Conservation (phyloP, 2,329 filamentous ascomycete genomes). For the Dactylellina haptotyla region DNA sequence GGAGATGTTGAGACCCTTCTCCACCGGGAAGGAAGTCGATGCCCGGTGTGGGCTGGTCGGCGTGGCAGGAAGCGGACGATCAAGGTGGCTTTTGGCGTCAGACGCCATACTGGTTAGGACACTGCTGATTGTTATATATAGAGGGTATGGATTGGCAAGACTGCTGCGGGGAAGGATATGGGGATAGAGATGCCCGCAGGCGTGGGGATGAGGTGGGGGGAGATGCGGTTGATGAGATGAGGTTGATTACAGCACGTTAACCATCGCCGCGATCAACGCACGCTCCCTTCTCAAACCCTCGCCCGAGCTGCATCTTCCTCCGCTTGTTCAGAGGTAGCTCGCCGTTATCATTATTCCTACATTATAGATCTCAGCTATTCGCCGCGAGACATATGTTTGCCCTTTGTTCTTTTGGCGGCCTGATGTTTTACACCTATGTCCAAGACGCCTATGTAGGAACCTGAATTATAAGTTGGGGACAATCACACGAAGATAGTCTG, state of each 20-base stretch:
- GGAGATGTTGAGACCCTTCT: conserved; percentile 6
- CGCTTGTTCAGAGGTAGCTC: too few relatives aligned
- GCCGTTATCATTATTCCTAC: too few relatives aligned
- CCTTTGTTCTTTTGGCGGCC: too few relatives aligned
- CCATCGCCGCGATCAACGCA: neutral
- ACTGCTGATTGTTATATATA: neutral
- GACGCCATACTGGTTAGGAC: too few relatives aligned
- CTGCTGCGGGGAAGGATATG: neutral
- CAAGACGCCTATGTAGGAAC: too few relatives aligned
- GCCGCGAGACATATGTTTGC: too few relatives aligned
- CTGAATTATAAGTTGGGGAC: too few relatives aligned
- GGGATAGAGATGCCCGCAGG: neutral
- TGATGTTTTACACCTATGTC: too few relatives aligned
- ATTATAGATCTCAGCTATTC: too few relatives aligned
- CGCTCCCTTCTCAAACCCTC: too few relatives aligned
- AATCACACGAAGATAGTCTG: too few relatives aligned
- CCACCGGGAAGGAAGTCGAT: conserved; percentile 1
- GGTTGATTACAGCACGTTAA: neutral
- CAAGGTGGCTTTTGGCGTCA: neutral
- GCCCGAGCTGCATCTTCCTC: too few relatives aligned
- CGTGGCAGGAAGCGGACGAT: conserved; percentile 30
- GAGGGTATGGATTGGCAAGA: conserved; percentile 6
- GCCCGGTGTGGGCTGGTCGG: conserved; percentile 1
- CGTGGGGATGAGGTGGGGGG: neutral
- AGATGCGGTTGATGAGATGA: neutral